Evolutionary conservation across 2,329 filamentous ascomycete species (phyloP).

Genomic region (Alternaria brassicicola): DNA sequence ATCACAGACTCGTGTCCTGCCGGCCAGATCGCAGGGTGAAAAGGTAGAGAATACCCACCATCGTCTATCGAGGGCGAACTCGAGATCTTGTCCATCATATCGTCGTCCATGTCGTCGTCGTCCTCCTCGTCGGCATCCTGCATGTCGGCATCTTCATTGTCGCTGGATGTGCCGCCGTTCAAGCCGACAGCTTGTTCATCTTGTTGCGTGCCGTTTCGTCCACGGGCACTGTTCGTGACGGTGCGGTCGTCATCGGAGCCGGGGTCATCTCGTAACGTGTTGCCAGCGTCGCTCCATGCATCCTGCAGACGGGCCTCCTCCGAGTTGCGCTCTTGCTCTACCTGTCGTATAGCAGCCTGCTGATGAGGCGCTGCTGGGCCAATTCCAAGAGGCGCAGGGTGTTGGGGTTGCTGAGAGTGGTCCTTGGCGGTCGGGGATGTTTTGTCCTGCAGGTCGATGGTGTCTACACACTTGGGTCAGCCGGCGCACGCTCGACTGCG

Average conservation of each 20-base stretch:
- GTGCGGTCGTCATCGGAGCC: constrained; percentile 66
- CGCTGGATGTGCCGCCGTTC: constrained; percentile 45
- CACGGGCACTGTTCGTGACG: constrained; percentile 24
- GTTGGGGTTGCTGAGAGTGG: constrained; percentile 66
- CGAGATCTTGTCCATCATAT: constrained; percentile 98
- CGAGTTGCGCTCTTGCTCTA: constrained; percentile 72
- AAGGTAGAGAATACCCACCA: constrained; percentile 75
- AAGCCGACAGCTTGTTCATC: constrained; percentile 43
- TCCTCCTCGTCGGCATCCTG: constrained; percentile 70
- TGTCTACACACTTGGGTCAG: constrained; percentile 66
- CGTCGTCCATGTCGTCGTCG: constrained; percentile 75
- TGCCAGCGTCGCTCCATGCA: constrained; percentile 53
- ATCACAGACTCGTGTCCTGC: constrained; percentile 52
- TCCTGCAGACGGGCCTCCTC: constrained; percentile 72
- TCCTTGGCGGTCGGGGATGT: constrained; percentile 82
- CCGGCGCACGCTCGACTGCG: constrained; percentile 9
- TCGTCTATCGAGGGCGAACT: constrained; percentile 99
- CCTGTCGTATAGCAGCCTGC: constrained; percentile 80
- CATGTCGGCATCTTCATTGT: constrained; percentile 56
- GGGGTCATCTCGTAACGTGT: constrained; percentile 49
- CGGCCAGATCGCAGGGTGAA: constrained; percentile 46
- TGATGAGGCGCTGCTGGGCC: constrained; percentile 77
- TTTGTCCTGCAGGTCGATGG: constrained; percentile 90
- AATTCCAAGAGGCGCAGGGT: constrained; percentile 58
- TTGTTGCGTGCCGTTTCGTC: constrained; percentile 28